Conservation (phyloP, 169 alveolate species). For the Plasmodium berghei region DNA sequence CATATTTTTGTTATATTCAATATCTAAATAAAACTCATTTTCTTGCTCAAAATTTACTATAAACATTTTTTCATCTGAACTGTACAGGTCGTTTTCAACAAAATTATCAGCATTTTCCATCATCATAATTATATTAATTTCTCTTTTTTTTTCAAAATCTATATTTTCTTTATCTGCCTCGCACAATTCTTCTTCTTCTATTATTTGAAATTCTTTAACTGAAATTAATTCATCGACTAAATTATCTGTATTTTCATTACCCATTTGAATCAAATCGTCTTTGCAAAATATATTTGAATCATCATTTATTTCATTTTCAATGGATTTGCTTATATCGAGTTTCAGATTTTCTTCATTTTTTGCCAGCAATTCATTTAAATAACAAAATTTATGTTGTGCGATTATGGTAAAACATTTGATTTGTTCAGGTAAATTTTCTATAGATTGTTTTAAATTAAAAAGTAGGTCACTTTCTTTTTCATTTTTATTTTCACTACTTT, state of each 20-base stretch:
- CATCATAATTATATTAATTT: constrained; percentile 7
- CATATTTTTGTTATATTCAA: constrained; percentile 39
- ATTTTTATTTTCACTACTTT: neutral
- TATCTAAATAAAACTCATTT: constrained; percentile 43
- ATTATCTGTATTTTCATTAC: neutral
- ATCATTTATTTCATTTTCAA: neutral
- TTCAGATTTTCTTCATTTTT: neutral
- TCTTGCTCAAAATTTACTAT: constrained; percentile 21
- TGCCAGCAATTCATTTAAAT: constrained; percentile 11
- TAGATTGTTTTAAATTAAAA: constrained; percentile 25
- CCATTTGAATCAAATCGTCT: neutral
- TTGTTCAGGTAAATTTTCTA: constrained; percentile 24
- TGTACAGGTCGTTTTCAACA: constrained; percentile 40
- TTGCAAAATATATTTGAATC: neutral
- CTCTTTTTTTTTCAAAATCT: neutral
- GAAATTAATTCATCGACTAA: neutral
- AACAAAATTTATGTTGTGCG: constrained; percentile 13
- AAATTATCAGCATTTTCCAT: constrained; percentile 26
- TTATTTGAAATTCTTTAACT: neutral
- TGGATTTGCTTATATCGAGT: neutral
- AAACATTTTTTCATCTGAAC: constrained; percentile 30
- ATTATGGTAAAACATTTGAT: constrained; percentile 22
- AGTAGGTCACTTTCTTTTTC: neutral
- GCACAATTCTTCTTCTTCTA: neutral
- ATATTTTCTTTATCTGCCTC: neutral